phyloP scores from a whole-genome alignment of 2,329 filamentous ascomycete genomes.

The Leptographium lundbergii region DNA sequence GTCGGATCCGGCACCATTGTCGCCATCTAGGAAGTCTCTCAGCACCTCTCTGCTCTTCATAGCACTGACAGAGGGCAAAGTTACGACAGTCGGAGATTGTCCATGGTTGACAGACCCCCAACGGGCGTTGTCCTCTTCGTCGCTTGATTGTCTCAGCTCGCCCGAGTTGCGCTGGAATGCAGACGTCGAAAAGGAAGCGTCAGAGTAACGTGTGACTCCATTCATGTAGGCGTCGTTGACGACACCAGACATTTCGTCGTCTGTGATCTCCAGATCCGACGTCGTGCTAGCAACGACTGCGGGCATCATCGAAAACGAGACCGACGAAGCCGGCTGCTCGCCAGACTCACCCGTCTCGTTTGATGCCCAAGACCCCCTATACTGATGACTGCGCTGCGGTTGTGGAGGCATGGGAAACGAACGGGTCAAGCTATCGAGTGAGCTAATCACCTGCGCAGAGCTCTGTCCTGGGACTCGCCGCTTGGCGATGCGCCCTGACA shows the following conservation, averaged over 20 bases:
- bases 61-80: constrained; percentile 22
- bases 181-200: constrained; percentile 7
- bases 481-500: constrained; percentile 53
- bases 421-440: constrained; percentile 41
- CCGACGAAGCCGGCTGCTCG: constrained; percentile 19
- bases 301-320: neutral
- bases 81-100: constrained; percentile 45
- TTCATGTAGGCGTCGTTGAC: constrained; percentile 66
- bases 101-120: constrained; percentile 39
- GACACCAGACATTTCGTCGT: constrained; percentile 47
- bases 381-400: constrained; percentile 29
- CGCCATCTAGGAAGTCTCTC: constrained; percentile 26
- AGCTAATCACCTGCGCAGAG: constrained; percentile 27
- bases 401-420: constrained; percentile 26
- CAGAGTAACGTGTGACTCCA: constrained; percentile 26
- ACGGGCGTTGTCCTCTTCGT: constrained; percentile 38
- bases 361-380: constrained; percentile 24
- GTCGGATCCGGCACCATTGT: constrained; percentile 18
- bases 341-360: constrained; percentile 41
- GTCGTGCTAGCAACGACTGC: neutral
- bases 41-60: constrained; percentile 42
- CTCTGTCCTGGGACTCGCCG: constrained; percentile 19
- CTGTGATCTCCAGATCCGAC: constrained; percentile 14
- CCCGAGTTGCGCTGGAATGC: constrained; percentile 27
- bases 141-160: constrained; percentile 43